phyloP scores from a whole-genome alignment of 2,329 filamentous ascomycete species.

The Fonsecaea monophora region DNA sequence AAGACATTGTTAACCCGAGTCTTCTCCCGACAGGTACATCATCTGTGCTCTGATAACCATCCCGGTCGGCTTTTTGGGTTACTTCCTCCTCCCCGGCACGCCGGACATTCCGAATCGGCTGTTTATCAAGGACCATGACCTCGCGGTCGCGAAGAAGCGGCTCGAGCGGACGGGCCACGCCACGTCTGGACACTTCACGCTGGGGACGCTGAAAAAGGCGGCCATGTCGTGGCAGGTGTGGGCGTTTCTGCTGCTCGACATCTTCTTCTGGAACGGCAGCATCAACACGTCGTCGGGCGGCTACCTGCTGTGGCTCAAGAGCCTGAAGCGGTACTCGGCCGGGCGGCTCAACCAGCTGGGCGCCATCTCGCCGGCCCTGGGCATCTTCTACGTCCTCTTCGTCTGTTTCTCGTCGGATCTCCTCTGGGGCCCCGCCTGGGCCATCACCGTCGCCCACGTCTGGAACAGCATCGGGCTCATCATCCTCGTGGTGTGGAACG shows the following conservation, averaged over 20 bases:
- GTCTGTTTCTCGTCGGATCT: constrained; percentile 30
- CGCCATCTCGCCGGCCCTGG: constrained; percentile 53
- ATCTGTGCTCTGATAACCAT: constrained; percentile 63
- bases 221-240: constrained; percentile 54
- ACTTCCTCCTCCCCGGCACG: constrained; percentile 53
- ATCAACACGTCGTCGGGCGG: constrained; percentile 50
- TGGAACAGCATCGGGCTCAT: constrained; percentile 44
- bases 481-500: constrained; percentile 42
- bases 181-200: constrained; percentile 48
- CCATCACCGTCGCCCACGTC: constrained; percentile 56
- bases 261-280: constrained; percentile 50
- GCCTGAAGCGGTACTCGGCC: constrained; percentile 49
- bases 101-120: constrained; percentile 52
- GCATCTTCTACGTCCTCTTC: constrained; percentile 45
- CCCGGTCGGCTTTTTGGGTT: constrained; percentile 49
- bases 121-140: constrained; percentile 47
- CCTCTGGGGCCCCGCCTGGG: constrained; percentile 22
- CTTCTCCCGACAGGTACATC: constrained; percentile 43
- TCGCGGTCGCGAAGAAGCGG: constrained; percentile 35
- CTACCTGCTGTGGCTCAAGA: constrained; percentile 52
- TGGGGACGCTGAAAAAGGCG: constrained; percentile 48
- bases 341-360: constrained; percentile 57
- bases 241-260: constrained; percentile 53
- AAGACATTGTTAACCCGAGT: background rate
- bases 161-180: constrained; percentile 48